phyloP scores from a whole-genome alignment of 352 stramenopile genomes.

The Peronospora farinosa region DNA sequence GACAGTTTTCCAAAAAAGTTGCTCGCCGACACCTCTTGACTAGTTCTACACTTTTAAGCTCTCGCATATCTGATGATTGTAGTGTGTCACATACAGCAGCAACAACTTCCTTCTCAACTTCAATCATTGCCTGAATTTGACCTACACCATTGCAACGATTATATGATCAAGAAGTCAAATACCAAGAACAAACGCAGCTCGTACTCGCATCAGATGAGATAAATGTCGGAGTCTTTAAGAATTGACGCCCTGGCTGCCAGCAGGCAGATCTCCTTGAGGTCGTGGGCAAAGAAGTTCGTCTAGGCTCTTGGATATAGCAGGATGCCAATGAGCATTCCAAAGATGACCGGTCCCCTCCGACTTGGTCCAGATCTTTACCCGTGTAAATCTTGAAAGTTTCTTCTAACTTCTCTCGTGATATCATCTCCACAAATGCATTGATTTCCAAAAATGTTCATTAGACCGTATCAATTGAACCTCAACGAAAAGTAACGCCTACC shows the following conservation, averaged over 20 bases:
- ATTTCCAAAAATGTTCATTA: background rate
- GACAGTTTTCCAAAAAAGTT: constrained; percentile 18
- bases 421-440: constrained; percentile 15
- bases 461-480: background rate
- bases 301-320: background rate
- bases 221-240: constrained; percentile 23
- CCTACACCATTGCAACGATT: constrained; percentile 13
- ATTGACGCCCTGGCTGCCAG: constrained; percentile 33
- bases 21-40: constrained; percentile 13
- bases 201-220: constrained; percentile 19
- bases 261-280: background rate
- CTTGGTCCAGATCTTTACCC: constrained; percentile 12
- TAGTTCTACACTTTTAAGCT: background rate
- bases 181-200: background rate
- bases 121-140: constrained; percentile 28
- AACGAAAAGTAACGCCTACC: constrained; percentile 15
- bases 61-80: background rate
- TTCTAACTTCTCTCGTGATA: constrained; percentile 17
- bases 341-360: constrained; percentile 3
- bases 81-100: constrained; percentile 20
- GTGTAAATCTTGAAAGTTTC: constrained; percentile 32
- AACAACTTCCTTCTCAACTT: constrained; percentile 37
- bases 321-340: constrained; percentile 10
- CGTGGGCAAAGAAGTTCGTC: background rate
- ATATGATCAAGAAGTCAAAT: background rate